Evolutionary conservation across 441 rosid species (phyloP).

Genomic region (Pelargonium myrrhifolium): DNA sequence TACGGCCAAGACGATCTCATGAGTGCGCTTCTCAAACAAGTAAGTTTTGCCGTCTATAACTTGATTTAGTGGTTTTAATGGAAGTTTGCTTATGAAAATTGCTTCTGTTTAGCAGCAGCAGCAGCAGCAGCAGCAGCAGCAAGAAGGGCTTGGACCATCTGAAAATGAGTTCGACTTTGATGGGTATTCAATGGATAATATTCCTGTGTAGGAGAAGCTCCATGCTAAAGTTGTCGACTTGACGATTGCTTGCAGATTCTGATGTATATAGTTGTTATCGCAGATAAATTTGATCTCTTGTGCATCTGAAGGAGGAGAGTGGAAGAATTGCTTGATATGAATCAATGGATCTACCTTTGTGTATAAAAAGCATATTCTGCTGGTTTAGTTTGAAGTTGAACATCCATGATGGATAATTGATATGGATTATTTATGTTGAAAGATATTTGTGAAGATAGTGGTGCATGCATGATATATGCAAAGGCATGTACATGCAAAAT

Average conservation of each 20-base stretch:
- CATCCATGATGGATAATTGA: too few species aligned
- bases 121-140: conserved; percentile 43
- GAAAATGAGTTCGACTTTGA: conserved; percentile 76
- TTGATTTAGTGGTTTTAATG: too few species aligned
- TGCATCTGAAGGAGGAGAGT: too few species aligned
- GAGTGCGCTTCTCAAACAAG: conserved; percentile 82
- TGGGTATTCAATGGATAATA: conserved; percentile 61
- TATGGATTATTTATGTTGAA: too few species aligned
- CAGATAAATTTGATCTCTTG: not conserved
- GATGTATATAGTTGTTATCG: not conserved
- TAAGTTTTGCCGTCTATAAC: too few species aligned
- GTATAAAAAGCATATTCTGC: too few species aligned
- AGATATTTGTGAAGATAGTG: too few species aligned
- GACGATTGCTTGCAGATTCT: not conserved
- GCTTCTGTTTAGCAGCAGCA: conserved; percentile 17
- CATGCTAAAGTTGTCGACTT: too few species aligned
- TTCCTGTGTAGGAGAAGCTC: conserved; percentile 23
- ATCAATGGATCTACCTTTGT: too few species aligned
- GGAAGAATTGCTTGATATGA: too few species aligned
- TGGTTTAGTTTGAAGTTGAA: too few species aligned
- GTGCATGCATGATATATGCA: not conserved
- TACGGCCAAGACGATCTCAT: conserved; percentile 78
- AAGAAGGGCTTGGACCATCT: conserved; percentile 47
- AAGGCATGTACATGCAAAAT: not conserved
- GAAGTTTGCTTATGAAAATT: conserved; percentile 4